Evolutionary conservation across 208 protist genomes (phyloP).

Genomic region (Leishmania tarentolae): DNA sequence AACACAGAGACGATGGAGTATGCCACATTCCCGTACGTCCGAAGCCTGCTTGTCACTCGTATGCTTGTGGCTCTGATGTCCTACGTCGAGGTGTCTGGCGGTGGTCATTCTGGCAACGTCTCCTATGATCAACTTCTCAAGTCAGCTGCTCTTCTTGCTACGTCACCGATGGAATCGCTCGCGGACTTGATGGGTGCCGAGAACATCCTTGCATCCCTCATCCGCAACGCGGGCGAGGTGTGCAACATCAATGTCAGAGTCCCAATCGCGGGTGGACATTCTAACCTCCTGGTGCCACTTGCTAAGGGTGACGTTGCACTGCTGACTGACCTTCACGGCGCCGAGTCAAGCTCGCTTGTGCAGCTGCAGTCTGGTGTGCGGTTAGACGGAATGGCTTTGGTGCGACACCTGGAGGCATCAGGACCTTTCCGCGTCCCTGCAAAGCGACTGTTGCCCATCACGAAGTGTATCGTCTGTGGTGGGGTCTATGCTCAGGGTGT

Average conservation of each 20-base stretch:
- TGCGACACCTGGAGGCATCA: slow-evolving; percentile 22
- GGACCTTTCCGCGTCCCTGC: slow-evolving; percentile 34
- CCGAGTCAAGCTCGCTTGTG: slow-evolving; percentile 33
- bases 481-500: slow-evolving; percentile 33
- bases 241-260: slow-evolving; percentile 34
- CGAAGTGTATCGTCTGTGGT: slow-evolving; percentile 49
- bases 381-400: slow-evolving; percentile 35
- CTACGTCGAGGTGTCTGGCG: slow-evolving; percentile 49
- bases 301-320: slow-evolving; percentile 47
- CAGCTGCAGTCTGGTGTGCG: slow-evolving; percentile 27
- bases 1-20: slow-evolving; percentile 35
- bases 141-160: slow-evolving; percentile 42
- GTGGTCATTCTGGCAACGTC: slow-evolving; percentile 22
- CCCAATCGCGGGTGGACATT: slow-evolving; percentile 29
- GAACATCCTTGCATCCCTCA: slow-evolving; percentile 40
- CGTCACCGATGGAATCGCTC: slow-evolving; percentile 48
- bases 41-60: slow-evolving; percentile 79
- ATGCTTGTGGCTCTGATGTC: slow-evolving; percentile 87
- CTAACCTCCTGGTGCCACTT: slow-evolving; percentile 19
- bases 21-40: slow-evolving; percentile 72
- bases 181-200: slow-evolving; percentile 46
- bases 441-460: slow-evolving; percentile 47
- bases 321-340: slow-evolving; percentile 30
- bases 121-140: slow-evolving; percentile 51
- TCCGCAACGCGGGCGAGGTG: slow-evolving; percentile 42